A percentile compares a stretch with the other conserved stretches of the same genome.
Conservation (phyloP, 768 basidiomycete genomes). For the Boletus coccyginus region DNA sequence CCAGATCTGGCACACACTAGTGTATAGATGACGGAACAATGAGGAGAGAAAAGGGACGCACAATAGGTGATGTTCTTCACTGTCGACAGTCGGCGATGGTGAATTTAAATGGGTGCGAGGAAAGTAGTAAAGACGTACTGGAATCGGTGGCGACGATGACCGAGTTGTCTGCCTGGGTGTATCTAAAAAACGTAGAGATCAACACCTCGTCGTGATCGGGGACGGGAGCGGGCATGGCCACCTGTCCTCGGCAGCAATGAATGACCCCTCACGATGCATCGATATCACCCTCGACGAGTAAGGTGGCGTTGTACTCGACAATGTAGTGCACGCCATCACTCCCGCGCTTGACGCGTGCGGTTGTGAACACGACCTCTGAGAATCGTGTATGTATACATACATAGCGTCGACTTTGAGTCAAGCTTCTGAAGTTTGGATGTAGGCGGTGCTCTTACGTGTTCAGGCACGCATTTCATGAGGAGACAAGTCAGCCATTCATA, state of each 20-base stretch:
- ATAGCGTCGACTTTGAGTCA: too few relatives aligned
- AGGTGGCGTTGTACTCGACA: constrained; percentile 81
- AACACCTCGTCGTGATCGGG: neutral
- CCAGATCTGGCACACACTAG: constrained; percentile 51
- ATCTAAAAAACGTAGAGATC: constrained; percentile 42
- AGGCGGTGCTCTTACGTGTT: too few relatives aligned
- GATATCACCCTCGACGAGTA: constrained; percentile 81
- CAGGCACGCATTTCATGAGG: too few relatives aligned
- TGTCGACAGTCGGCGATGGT: constrained; percentile 17
- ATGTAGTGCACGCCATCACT: constrained; percentile 59
- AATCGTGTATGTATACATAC: too few relatives aligned
- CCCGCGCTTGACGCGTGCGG: constrained; percentile 74
- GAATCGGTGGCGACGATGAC: constrained; percentile 91
- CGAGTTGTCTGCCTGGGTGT: constrained; percentile 85
- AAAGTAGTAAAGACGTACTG: constrained; percentile 44
- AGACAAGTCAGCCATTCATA: too few relatives aligned
- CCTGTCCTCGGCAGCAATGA: neutral
- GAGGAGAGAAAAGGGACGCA: constrained; percentile 21
- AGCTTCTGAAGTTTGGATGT: too few relatives aligned
- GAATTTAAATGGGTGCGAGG: neutral
- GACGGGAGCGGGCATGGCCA: neutral
- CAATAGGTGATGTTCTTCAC: constrained; percentile 72
- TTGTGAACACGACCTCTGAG: constrained; percentile 30
- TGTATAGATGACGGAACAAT: neutral
- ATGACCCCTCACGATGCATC: constrained; percentile 52